Base-by-base conservation (phyloP, 441 rosid species). In the Monsonia emarginata region DNA sequence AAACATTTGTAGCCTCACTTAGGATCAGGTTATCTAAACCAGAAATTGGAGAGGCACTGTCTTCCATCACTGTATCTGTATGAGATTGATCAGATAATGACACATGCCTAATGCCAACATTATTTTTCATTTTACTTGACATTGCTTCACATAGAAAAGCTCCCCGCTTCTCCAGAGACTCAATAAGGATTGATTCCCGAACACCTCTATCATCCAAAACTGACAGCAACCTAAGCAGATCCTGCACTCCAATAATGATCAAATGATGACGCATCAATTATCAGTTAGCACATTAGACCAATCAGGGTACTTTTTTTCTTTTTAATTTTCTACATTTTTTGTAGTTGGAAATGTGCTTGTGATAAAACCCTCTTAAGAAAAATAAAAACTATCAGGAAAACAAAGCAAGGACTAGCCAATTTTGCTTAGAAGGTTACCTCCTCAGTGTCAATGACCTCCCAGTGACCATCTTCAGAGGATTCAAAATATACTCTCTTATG, bases 381-480 rank as follows among this genome's bases (percentile, higher is more conserved):
- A n/a, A 44, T n/a, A 16, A 44, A 14, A 44, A 44, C 52, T 18
- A 40, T 65, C 22, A 25, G 60, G 66, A 63, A 68, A 63, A 56
- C 16, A 34, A 27, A 54, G 22, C 21, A 61, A 56, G 27, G 40
- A 30, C 9, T 16, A 59, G 26, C n/a, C 24, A 54, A 54, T 14
- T 54, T 58, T 59, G 59, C 24, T 11, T 25, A 50, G 48, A 68
- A 77, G 14, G 50, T 65, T 80, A 89, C 98, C 92, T 90, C 92
- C 80, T 78, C 80, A 16, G 86, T 78, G 77, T 86, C 94, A 68
- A 94, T 83, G 71, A 94, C 89, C 81, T 88, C 87, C 98, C 98
- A 94, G 80, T 85, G 94, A 69, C 98, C 97, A 81, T 91, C 96
- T 81, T 94, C 97, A 70, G 97, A 91, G 68, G 99, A 94, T 81